Conservation (phyloP, 257 asterid genomes). For the Handroanthus guayacan region DNA sequence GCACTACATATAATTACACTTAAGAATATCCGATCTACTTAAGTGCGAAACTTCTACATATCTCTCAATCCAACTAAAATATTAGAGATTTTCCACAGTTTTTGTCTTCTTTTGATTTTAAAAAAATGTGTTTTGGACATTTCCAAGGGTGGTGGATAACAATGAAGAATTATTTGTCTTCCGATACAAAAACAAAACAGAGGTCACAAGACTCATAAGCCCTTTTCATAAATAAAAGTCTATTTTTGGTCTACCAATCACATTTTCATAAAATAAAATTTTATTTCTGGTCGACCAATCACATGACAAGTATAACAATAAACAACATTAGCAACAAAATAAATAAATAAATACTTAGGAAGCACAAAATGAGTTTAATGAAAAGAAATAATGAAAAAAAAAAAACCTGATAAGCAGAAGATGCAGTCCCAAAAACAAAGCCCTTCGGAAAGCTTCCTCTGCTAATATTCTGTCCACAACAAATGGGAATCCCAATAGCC, state of each 20-base stretch:
- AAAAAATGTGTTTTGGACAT: neutral
- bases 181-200: slow-evolving; percentile 32
- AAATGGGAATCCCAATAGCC: slow-evolving; percentile 39
- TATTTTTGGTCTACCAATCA: too few species aligned
- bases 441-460: slow-evolving; percentile 78
- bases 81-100: too few species aligned
- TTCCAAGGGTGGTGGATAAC: neutral
- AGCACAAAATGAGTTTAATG: too few species aligned
- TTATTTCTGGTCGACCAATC: too few species aligned
- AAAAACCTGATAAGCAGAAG: slow-evolving; percentile 86
- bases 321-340: neutral
- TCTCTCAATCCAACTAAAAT: too few species aligned
- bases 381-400: neutral
- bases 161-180: neutral
- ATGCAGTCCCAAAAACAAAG: slow-evolving; percentile 92
- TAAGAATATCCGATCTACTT: too few species aligned
- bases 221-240: neutral
- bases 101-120: neutral
- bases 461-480: slow-evolving; percentile 48
- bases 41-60: too few species aligned
- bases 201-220: slow-evolving; percentile 22
- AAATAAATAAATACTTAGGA: neutral
- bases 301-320: too few species aligned
- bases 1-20: too few species aligned
- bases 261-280: too few species aligned